Percentiles rank a stretch among this genome's conserved stretches.
Evolutionary conservation across 1,284 basidiomycete species (phyloP).

Genomic region (Sporisorium graminicola): DNA sequence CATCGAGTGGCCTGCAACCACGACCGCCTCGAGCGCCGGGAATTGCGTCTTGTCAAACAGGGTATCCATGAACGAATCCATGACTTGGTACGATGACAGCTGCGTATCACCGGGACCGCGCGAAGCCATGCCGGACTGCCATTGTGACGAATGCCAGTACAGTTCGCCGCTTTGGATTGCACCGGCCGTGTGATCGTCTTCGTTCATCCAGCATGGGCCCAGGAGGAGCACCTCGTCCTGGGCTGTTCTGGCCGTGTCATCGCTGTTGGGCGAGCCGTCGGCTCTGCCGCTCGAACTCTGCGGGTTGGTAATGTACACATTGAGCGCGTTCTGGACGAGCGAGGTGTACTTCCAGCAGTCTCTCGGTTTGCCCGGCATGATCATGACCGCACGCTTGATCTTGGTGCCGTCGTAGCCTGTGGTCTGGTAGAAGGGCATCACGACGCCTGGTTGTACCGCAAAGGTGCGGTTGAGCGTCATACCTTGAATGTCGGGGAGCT

Average conservation of each 20-base stretch:
- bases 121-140: constrained; percentile 57
- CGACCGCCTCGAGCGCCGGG: constrained; percentile 53
- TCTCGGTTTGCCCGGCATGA: constrained; percentile 63
- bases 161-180: constrained; percentile 51
- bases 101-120: constrained; percentile 38
- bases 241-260: not conserved
- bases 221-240: constrained; percentile 55
- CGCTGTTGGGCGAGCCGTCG: constrained; percentile 7
- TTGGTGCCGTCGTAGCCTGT: constrained; percentile 38
- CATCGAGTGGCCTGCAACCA: constrained; percentile 63
- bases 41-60: constrained; percentile 59
- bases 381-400: constrained; percentile 64
- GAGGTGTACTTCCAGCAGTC: constrained; percentile 66
- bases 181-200: constrained; percentile 44
- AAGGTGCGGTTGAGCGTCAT: constrained; percentile 61
- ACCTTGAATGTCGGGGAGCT: constrained; percentile 44
- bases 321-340: constrained; percentile 55
- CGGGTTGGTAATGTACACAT: constrained; percentile 38
- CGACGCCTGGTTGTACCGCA: constrained; percentile 28
- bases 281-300: constrained; percentile 19
- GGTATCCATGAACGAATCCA: constrained; percentile 56
- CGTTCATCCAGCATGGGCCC: constrained; percentile 60
- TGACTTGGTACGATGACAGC: constrained; percentile 51
- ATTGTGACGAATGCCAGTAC: constrained; percentile 54
- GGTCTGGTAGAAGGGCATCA: constrained; percentile 62